phyloP scores from a whole-genome alignment of 2,329 filamentous ascomycete genomes.

The Alternaria infectoria region DNA sequence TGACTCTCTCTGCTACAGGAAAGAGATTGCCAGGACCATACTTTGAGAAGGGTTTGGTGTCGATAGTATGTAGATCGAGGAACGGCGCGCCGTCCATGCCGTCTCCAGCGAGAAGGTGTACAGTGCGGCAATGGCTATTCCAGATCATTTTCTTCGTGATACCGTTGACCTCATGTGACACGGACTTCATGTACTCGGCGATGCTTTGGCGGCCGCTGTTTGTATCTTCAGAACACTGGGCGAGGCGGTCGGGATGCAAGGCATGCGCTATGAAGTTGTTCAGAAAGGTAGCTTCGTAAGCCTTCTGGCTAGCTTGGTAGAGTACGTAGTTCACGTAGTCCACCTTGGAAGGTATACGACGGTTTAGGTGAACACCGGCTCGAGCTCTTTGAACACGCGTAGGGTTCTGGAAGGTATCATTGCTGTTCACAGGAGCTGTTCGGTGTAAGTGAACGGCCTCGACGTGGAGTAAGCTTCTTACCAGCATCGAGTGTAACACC shows the following conservation, averaged over 20 bases:
- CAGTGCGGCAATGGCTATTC: conserved; percentile 26
- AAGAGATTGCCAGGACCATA: conserved; percentile 18
- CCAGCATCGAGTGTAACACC: conserved; percentile 9
- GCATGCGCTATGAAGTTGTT: conserved; percentile 30
- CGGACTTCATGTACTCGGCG: conserved; percentile 20
- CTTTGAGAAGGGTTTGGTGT: conserved; percentile 14
- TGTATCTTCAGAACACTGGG: conserved; percentile 10
- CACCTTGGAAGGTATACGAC: conserved; percentile 21
- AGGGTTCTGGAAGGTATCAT: neutral
- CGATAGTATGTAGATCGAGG: conserved; percentile 22
- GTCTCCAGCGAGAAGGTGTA: conserved; percentile 27
- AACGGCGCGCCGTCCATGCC: conserved; percentile 23
- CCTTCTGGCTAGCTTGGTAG: conserved; percentile 35
- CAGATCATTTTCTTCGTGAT: conserved; percentile 32
- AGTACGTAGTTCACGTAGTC: conserved; percentile 27
- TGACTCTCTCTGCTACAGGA: conserved; percentile 17
- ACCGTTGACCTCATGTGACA: conserved; percentile 21
- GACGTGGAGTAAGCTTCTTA: neutral
- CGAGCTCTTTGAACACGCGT: conserved; percentile 11
- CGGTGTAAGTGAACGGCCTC: neutral
- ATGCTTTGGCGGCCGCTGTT: neutral
- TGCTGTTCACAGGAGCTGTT: neutral
- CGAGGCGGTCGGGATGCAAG: conserved; percentile 22
- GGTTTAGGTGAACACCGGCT: conserved; percentile 12
- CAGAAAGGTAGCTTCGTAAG: conserved; percentile 31